phyloP scores from a whole-genome alignment of 2,329 filamentous ascomycete species.

The Diaporthe batatas region DNA sequence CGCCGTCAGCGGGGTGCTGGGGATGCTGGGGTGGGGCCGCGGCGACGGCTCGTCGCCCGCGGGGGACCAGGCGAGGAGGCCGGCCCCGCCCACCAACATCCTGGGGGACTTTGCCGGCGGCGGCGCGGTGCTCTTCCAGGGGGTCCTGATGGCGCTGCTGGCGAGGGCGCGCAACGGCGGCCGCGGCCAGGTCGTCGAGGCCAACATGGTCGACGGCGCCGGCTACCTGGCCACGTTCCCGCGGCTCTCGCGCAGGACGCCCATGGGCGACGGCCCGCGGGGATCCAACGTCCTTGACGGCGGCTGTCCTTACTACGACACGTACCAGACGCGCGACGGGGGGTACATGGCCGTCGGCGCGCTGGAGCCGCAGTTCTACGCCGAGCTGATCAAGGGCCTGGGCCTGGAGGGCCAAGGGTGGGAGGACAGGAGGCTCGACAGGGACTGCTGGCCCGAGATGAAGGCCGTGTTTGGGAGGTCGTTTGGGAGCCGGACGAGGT shows the following conservation, averaged over 20 bases:
- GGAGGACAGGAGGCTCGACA: constrained; percentile 69
- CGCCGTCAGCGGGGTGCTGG: constrained; percentile 84
- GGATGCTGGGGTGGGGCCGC: constrained; percentile 76
- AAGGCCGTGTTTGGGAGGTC: constrained; percentile 68
- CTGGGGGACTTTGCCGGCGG: constrained; percentile 93
- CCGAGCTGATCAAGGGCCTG: constrained; percentile 75
- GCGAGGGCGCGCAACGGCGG: constrained; percentile 67
- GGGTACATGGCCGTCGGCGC: constrained; percentile 90
- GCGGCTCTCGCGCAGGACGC: constrained; percentile 74
- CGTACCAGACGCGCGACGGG: constrained; percentile 86
- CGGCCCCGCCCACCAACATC: constrained; percentile 85
- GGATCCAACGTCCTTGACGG: constrained; percentile 87
- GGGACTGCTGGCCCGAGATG: constrained; percentile 76
- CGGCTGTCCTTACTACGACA: constrained; percentile 89
- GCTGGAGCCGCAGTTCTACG: constrained; percentile 89
- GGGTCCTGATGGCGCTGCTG: constrained; percentile 84
- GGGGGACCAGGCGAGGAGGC: constrained; percentile 65
- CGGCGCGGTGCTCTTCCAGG: constrained; percentile 84
- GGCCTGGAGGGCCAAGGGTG: constrained; percentile 66
- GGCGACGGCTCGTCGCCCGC: not conserved
- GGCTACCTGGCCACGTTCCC: constrained; percentile 85
- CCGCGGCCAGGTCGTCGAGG: constrained; percentile 88
- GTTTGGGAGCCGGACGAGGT: constrained; percentile 78
- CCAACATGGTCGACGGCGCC: constrained; percentile 95
- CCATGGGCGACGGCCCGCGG: constrained; percentile 72